Percentiles rank a stretch among this genome's conserved stretches.
phyloP scores from a whole-genome alignment of 2,329 filamentous ascomycete genomes.

The Nannizziopsis arthrosporioides region DNA sequence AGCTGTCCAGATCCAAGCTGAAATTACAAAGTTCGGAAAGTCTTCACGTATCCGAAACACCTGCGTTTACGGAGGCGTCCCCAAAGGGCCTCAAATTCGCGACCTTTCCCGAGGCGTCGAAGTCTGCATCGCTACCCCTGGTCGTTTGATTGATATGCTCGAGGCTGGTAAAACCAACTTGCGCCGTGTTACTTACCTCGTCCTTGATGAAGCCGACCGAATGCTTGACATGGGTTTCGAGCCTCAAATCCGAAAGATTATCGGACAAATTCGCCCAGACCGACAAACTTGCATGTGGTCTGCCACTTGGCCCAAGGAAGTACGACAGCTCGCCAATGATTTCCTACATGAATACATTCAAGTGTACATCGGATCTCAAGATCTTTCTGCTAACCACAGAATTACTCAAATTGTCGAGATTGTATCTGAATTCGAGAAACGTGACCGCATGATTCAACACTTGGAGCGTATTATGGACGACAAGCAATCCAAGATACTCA shows the following conservation, averaged over 20 bases:
- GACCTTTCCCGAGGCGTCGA: constrained; percentile 91
- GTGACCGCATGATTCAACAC: constrained; percentile 92
- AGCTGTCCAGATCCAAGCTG: constrained; percentile 95
- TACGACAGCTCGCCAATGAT: constrained; percentile 78
- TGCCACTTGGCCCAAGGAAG: constrained; percentile 97
- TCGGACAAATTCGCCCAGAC: constrained; percentile 92
- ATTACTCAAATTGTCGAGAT: constrained; percentile 98
- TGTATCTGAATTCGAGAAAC: constrained; percentile 92
- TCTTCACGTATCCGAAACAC: constrained; percentile 97
- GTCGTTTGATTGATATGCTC: constrained; percentile 96
- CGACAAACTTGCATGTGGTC: constrained; percentile 99
- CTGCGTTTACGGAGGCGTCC: constrained; percentile 97
- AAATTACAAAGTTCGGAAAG: constrained; percentile 97
- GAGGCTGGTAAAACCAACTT: constrained; percentile 97
- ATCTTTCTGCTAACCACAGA: constrained; percentile 90
- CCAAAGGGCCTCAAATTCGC: constrained; percentile 92
- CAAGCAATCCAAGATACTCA: constrained; percentile 85
- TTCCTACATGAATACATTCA: constrained; percentile 95
- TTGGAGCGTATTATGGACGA: constrained; percentile 97
- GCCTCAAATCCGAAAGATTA: constrained; percentile 98
- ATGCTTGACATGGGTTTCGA: constrained; percentile 99
- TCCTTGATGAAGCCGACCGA: constrained; percentile 96
- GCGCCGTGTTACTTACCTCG: constrained; percentile 91
- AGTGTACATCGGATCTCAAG: constrained; percentile 95
- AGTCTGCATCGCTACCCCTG: constrained; percentile 95